Conservation (phyloP, 768 basidiomycete species). For the Lentinula aciculospora region DNA sequence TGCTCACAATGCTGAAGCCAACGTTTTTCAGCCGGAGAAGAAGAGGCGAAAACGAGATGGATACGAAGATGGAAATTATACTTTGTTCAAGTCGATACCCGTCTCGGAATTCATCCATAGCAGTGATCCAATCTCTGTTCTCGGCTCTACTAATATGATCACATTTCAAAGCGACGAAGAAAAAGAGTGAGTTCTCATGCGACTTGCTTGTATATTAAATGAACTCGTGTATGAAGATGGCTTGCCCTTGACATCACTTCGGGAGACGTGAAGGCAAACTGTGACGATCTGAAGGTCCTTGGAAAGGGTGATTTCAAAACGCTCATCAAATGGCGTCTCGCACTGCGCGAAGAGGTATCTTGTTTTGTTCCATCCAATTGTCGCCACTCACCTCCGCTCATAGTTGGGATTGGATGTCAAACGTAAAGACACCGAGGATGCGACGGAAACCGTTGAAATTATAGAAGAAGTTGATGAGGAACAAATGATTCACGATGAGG, state of each 20-base stretch:
- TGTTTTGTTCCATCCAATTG: background rate
- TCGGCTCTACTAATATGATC: conserved; percentile 77
- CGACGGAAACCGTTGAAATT: conserved; percentile 66
- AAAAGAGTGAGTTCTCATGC: conserved; percentile 46
- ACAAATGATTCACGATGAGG: conserved; percentile 85
- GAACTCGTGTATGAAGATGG: conserved; percentile 48
- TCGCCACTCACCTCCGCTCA: background rate
- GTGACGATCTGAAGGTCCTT: conserved; percentile 90
- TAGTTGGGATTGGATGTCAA: conserved; percentile 85
- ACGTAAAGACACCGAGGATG: conserved; percentile 64
- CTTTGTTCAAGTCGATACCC: conserved; percentile 68
- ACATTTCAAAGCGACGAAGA: conserved; percentile 80
- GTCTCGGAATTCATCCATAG: conserved; percentile 68
- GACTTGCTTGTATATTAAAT: conserved; percentile 7
- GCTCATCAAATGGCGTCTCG: conserved; percentile 85
- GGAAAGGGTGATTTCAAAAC: conserved; percentile 97
- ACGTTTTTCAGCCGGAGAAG: conserved; percentile 97
- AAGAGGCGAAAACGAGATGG: conserved; percentile 90
- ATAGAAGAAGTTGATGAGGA: conserved; percentile 79
- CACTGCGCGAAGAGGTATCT: conserved; percentile 79
- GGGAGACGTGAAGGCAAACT: conserved; percentile 74
- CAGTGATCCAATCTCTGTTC: conserved; percentile 68
- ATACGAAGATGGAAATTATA: conserved; percentile 93
- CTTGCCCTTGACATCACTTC: conserved; percentile 65
- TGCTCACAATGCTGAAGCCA: conserved; percentile 69